phyloP scores from a whole-genome alignment of 1,284 basidiomycete species.

The Malassezia japonica region DNA sequence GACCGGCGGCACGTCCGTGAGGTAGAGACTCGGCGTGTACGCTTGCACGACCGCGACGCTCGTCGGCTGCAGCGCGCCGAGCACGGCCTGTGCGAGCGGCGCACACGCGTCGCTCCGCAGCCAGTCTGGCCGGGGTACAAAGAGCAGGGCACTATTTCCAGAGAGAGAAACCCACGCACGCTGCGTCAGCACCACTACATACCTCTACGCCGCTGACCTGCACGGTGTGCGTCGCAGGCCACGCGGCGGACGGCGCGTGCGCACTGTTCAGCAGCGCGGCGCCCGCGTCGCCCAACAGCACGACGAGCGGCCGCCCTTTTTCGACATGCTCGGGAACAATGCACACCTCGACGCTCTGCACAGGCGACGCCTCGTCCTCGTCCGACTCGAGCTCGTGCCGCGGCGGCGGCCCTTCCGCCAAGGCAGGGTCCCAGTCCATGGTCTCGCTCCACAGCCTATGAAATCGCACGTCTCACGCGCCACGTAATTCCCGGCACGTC shows the following conservation, averaged over 20 bases:
- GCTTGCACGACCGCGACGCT: conserved; percentile 1
- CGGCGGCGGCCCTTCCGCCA: conserved; percentile 3
- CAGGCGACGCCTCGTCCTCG: conserved; percentile 15
- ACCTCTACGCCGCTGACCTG: neutral
- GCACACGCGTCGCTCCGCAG: neutral
- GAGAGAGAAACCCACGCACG: no score
- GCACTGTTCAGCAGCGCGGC: neutral
- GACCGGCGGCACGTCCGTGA: neutral
- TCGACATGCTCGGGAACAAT: no score
- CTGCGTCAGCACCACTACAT: no score
- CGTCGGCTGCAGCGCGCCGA: neutral
- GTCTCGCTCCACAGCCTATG: no score
- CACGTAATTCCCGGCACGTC: neutral
- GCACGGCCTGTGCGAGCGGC: neutral
- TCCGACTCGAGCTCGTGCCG: conserved; percentile 15
- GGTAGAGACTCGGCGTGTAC: conserved; percentile 2
- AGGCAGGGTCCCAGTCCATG: conserved; percentile 6
- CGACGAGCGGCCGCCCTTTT: neutral
- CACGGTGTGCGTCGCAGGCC: neutral
- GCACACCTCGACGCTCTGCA: no score
- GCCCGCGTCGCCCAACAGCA: conserved; percentile 1
- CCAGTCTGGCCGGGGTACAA: neutral
- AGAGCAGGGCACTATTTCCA: neutral
- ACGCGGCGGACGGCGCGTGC: neutral
- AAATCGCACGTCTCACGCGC: no score